These are phyloP conservation scores for Apiospora aurea DNA, from an alignment of 2,329 filamentous ascomycete species.

Conservation along the genomic window DNA sequence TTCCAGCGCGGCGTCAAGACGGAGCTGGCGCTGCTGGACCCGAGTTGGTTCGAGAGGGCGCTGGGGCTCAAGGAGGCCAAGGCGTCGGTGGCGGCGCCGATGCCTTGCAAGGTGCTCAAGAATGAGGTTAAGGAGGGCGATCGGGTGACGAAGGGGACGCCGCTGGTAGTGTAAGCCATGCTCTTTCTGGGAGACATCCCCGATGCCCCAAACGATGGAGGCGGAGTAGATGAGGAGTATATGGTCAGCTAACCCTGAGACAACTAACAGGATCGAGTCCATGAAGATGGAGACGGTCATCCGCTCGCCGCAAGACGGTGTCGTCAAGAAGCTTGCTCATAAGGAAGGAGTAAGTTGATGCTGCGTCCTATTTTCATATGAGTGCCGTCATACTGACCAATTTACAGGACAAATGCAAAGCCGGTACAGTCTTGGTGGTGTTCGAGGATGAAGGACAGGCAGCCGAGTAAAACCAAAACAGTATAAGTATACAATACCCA, in stretches of 20 bases:
- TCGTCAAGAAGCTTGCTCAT: constrained; percentile 76
- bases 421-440: constrained; percentile 75
- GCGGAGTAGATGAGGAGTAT: not conserved
- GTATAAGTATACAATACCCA: not conserved
- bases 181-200: not conserved
- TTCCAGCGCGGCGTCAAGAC: constrained; percentile 75
- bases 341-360: constrained; percentile 71
- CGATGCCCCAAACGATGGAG: not conserved
- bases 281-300: constrained; percentile 94
- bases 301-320: constrained; percentile 75
- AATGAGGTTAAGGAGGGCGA: constrained; percentile 88
- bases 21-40: constrained; percentile 63
- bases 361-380: constrained; percentile 1
- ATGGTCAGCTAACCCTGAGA: constrained; percentile 35
- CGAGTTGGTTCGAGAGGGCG: constrained; percentile 86
- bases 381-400: not conserved
- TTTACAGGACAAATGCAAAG: constrained; percentile 76
- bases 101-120: constrained; percentile 95
- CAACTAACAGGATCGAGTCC: constrained; percentile 70
- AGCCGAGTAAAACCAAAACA: not conserved
- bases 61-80: constrained; percentile 81
- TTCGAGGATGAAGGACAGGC: constrained; percentile 63
- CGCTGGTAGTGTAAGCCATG: constrained; percentile 79
- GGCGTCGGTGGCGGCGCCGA: constrained; percentile 88
- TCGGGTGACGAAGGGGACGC: constrained; percentile 81